Evolutionary conservation across 805 yeast genomes (phyloP).

Genomic region (Starmera dryadoides): DNA sequence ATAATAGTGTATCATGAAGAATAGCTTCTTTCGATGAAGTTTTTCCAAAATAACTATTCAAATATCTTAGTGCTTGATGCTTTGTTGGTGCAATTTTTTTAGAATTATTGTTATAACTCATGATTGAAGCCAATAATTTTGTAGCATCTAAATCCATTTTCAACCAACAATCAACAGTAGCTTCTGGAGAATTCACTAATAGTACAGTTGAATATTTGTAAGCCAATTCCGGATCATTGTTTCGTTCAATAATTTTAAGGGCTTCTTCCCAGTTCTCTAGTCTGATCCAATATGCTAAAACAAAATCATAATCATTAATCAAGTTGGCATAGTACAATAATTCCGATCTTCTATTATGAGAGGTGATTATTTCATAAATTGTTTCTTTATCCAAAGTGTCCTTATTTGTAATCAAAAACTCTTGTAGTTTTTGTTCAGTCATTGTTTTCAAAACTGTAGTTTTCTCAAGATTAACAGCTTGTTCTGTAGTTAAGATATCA

Average conservation of each 20-base stretch:
- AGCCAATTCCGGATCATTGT: constrained; percentile 39
- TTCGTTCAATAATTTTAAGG: constrained; percentile 44
- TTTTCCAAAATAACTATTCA: constrained; percentile 46
- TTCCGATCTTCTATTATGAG: constrained; percentile 59
- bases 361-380: constrained; percentile 60
- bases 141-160: constrained; percentile 50
- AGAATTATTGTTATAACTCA: constrained; percentile 54
- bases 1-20: constrained; percentile 64
- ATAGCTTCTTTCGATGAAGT: constrained; percentile 34
- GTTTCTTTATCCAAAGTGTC: constrained; percentile 55
- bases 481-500: constrained; percentile 22
- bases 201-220: constrained; percentile 67
- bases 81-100: constrained; percentile 31
- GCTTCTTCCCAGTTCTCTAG: constrained; percentile 71
- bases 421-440: constrained; percentile 27
- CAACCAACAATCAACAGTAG: constrained; percentile 77
- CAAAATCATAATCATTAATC: constrained; percentile 61
- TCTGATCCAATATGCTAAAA: constrained; percentile 62
- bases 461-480: constrained; percentile 13
- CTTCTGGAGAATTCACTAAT: constrained; percentile 57
- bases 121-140: constrained; percentile 66
- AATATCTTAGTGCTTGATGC: constrained; percentile 62
- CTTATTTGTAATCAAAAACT: constrained; percentile 44
- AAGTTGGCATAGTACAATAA: constrained; percentile 61
- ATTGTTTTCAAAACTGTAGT: constrained; percentile 18